These are phyloP conservation scores for Colletotrichum zoysiae DNA, from an alignment of 2,329 filamentous ascomycete genomes.

Conservation along the genomic window DNA sequence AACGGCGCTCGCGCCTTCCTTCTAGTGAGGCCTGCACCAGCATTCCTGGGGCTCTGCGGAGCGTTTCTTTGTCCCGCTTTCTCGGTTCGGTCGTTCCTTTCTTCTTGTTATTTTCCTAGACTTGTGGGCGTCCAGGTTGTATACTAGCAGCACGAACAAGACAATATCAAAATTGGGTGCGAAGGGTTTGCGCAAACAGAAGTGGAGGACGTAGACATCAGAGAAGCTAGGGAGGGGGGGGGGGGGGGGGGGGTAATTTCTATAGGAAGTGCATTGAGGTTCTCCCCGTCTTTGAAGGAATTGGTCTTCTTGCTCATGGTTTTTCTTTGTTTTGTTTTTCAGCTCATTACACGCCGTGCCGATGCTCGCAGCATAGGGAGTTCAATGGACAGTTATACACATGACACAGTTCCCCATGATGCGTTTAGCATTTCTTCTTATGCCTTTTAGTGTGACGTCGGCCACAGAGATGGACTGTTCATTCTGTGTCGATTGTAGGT, in stretches of 20 bases:
- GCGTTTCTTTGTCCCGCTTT: neutral
- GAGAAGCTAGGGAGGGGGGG: neutral
- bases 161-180: conserved; percentile 17
- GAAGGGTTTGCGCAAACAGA: conserved; percentile 9
- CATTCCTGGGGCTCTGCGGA: neutral
- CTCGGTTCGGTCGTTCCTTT: neutral
- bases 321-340: neutral
- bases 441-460: neutral
- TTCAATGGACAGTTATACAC: conserved; percentile 2
- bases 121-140: conserved; percentile 35
- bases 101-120: conserved; percentile 13
- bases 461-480: neutral
- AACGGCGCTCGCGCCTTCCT: neutral
- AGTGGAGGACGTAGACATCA: neutral
- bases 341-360: neutral
- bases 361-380: neutral
- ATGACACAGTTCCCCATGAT: neutral
- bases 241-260: neutral
- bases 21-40: neutral
- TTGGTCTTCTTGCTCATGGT: neutral
- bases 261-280: conserved; percentile 1
- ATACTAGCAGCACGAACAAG: conserved; percentile 30
- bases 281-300: conserved; percentile 1
- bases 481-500: neutral
- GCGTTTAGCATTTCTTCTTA: neutral